Base-by-base conservation (phyloP, 177 flowering plant genomes). In the Vitis hybrid region DNA sequence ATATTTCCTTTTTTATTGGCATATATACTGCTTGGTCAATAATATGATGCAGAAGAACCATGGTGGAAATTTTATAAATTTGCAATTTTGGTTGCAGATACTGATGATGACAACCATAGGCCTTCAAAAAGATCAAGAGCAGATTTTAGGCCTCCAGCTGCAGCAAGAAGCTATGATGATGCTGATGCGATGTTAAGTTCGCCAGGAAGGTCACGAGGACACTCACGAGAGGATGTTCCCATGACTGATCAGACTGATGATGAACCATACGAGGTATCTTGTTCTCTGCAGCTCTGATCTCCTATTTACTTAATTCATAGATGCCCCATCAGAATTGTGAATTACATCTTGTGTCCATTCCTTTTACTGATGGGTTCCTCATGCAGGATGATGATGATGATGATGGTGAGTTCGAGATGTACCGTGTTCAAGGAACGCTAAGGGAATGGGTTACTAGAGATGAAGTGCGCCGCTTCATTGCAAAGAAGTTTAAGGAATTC, bases 391-490 rank as follows among this genome's bases (percentile, higher is more conserved):
- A 95, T 1, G 94, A 89, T 47, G 92, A 87, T 69, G 92, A 90
- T 50, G 98, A 87, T 61, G 94, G 76, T 8, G 98, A 91, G 77
- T 84, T 78, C 70, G 97, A 85, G 78, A 90, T 95, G 95, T 95
- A 95, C 67, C 84, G 86, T 59, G 94, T 92, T 56, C 99, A 95
- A 73, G 99, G 99, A 83, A 94, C 95, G 7, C 79, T 94, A n/a
- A 87, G 99, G 70, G 99, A 95, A 76, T 94, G 98, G 98, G 99
- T 95, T 65, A 93, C 98, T 11, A 89, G 98, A 77, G 99, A 95
- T 80, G 99, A 92, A 86, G 97, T 95, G 10, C 92, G 99, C 1
- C 89, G 98, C 14, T 92, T 95, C 75, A 89, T 95, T 72, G 90
- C 88, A 38, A 95, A 83, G 81, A 95, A 94, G 75, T 94, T 93